phyloP scores from a whole-genome alignment of 345 rosid genomes.

The Pistacia atlantica region DNA sequence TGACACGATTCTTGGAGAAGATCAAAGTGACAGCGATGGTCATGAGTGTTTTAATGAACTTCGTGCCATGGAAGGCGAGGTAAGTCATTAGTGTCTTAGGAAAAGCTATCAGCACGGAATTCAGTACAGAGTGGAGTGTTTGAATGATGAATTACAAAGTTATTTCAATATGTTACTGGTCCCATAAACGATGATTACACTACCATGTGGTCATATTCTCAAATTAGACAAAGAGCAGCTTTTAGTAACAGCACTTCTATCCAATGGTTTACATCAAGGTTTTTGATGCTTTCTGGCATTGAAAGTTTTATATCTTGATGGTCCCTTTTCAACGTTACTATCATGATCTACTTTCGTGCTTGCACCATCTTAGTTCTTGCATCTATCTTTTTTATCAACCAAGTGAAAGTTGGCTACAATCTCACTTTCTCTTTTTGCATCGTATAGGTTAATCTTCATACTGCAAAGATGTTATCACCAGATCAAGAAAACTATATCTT shows the following conservation, averaged over 20 bases:
- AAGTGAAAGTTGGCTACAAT: neutral
- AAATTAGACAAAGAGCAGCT: neutral
- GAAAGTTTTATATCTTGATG: neutral
- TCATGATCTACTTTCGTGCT: neutral
- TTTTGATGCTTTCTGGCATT: neutral
- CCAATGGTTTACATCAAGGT: neutral
- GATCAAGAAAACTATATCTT: conserved; percentile 61
- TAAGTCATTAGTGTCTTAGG: conserved; percentile 32
- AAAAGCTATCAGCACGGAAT: conserved; percentile 1
- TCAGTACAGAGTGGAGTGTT: neutral
- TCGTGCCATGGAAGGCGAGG: conserved; percentile 93
- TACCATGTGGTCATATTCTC: neutral
- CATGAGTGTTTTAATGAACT: conserved; percentile 70
- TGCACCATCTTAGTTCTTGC: neutral
- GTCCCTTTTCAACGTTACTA: neutral
- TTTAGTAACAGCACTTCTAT: neutral
- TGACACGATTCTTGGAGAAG: conserved; percentile 37
- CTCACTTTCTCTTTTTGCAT: conserved; percentile 18
- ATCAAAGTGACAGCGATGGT: conserved; percentile 28
- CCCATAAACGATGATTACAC: neutral
- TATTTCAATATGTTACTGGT: neutral
- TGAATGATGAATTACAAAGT: neutral
- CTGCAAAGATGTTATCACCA: conserved; percentile 61
- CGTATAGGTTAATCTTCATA: conserved; percentile 77
- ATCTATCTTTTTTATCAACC: neutral